A percentile compares a stretch with the other conserved stretches of the same genome.
phyloP scores from a whole-genome alignment of 2,329 filamentous ascomycete genomes.

The Metarhizium sp. region DNA sequence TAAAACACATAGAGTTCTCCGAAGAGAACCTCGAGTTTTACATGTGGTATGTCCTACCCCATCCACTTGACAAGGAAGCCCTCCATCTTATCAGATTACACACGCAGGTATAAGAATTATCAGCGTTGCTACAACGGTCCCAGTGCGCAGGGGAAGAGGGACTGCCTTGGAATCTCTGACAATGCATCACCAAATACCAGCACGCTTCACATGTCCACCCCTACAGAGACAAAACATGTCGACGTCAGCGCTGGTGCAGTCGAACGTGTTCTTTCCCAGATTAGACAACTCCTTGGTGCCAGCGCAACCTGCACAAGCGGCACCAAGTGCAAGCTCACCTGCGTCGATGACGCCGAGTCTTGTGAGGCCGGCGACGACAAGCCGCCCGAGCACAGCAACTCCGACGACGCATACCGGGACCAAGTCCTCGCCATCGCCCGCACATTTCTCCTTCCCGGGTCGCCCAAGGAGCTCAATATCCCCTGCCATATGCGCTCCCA shows the following conservation, averaged over 20 bases:
- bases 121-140: conserved; percentile 14
- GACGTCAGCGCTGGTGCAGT: too few relatives aligned
- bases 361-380: too few relatives aligned
- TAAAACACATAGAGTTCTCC: conserved; percentile 39
- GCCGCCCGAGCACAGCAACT: conserved; percentile 3
- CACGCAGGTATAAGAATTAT: conserved; percentile 33
- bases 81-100: too few relatives aligned
- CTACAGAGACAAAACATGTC: too few relatives aligned
- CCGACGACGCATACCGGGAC: neutral
- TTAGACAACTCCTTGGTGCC: neutral
- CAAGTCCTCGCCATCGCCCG: conserved; percentile 27
- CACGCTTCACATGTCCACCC: too few relatives aligned
- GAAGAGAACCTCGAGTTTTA: conserved; percentile 41
- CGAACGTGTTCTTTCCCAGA: neutral
- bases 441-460: conserved; percentile 29
- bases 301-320: neutral
- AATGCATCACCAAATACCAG: too few relatives aligned
- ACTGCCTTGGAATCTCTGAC: too few relatives aligned
- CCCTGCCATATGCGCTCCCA: conserved; percentile 30
- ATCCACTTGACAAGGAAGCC: too few relatives aligned
- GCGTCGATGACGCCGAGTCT: too few relatives aligned
- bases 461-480: conserved; percentile 38
- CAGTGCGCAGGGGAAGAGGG: neutral
- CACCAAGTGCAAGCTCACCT: neutral
- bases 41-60: conserved; percentile 28